phyloP scores from a whole-genome alignment of 768 basidiomycete genomes.

The Leccinum barrowsii region DNA sequence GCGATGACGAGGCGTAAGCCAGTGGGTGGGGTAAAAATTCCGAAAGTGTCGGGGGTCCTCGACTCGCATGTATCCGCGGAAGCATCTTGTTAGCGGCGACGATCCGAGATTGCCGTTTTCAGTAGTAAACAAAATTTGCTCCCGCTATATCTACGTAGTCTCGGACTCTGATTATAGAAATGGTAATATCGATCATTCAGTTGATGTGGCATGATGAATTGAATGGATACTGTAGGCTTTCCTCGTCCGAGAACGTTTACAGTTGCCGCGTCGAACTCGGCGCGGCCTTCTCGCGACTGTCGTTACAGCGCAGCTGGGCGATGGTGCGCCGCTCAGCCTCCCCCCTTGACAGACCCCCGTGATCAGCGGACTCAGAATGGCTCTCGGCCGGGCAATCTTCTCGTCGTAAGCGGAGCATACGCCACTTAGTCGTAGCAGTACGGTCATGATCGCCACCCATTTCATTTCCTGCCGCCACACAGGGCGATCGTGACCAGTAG shows the following conservation, averaged over 20 bases:
- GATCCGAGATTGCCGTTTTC: slow-evolving; percentile 32
- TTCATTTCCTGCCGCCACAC: slow-evolving; percentile 14
- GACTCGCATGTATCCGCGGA: slow-evolving; percentile 20
- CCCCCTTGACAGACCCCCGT: slow-evolving; percentile 5
- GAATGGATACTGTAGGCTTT: background rate
- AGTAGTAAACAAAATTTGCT: slow-evolving; percentile 9
- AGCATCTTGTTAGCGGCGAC: slow-evolving; percentile 19
- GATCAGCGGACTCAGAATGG: slow-evolving; percentile 14
- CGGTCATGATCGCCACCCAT: slow-evolving; percentile 21
- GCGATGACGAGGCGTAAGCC: slow-evolving; percentile 39
- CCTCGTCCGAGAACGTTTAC: background rate
- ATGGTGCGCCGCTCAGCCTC: slow-evolving; percentile 15
- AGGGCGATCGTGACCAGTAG: slow-evolving; percentile 4
- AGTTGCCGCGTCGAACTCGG: background rate
- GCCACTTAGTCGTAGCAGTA: background rate
- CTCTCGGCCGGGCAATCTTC: background rate
- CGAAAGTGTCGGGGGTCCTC: slow-evolving; percentile 20
- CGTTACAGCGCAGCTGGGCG: slow-evolving; percentile 15
- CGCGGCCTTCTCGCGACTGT: slow-evolving; percentile 12
- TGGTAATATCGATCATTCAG: background rate
- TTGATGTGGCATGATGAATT: background rate
- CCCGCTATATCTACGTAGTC: background rate
- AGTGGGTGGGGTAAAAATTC: background rate
- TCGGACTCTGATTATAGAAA: slow-evolving; percentile 1
- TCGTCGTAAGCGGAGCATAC: background rate